Evolutionary conservation across 1,284 basidiomycete species (phyloP), one percentile per base, ranked within the genome.

Genomic region (Moesziomyces globuligerus): DNA sequence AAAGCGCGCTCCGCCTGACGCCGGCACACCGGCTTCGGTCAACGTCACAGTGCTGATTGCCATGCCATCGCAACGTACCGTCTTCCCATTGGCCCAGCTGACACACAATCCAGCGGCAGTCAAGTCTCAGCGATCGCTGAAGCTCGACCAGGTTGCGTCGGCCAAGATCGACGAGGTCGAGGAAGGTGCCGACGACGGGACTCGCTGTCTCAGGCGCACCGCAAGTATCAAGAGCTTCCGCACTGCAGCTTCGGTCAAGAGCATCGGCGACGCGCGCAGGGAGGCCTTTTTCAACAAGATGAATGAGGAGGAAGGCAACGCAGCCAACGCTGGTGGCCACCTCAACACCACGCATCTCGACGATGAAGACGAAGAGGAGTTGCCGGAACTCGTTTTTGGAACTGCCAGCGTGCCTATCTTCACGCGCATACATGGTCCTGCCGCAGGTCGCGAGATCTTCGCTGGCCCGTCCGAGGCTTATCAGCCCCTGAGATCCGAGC

Each of bases 381-480:
- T 79, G 15, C 75, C 77, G 1, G 77, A 79, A 60, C 68, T 79
- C 36, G 68, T 79, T 28, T 75, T 79, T 58, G 77, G 77, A 26
- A 79, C 77, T 1, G 75, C 77, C 17, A 70, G 62, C n/a, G 75
- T 77, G n/a, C 77, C 77, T n/a, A 61, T 79, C 38, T 79, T 68
- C 28, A 42, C 67, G 11, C 60, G 71, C 7, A 52, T 58, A 4
- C 9, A 42, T 3, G 45, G 54, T 13, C 18, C 39, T 18, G 39
- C 49, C 28, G 37, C 49, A 1, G 48, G 43, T 9, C 40, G 59
- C 21, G 54, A 66, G 43, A 48, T 62, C 0, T 65, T 65, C 20
- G 42, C 49, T 2, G 67, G 56, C 45, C 41, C 54, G 2, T 18
- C 32, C 20, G 69, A 72, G 32, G 62, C 62, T 0, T 66, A 58